phyloP scores from a whole-genome alignment of 306 rosid genomes.

The Cyamopsis tetragonoloba region DNA sequence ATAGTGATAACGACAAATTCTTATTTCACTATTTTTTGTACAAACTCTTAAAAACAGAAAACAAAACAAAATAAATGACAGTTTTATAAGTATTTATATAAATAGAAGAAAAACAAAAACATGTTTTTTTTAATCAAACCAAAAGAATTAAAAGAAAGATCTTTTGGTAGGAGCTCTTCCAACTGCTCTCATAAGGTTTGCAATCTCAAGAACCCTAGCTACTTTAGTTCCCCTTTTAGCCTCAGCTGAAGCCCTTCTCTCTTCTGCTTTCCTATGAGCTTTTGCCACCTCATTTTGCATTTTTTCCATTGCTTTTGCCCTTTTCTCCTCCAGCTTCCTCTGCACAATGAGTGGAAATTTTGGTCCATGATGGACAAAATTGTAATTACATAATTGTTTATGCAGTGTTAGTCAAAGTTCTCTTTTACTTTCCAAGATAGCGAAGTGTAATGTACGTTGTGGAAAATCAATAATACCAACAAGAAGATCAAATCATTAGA shows the following conservation, averaged over 20 bases:
- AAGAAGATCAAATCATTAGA: constrained; percentile 13
- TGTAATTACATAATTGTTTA: background rate
- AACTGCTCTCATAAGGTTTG: constrained; percentile 89
- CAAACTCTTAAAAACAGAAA: no score
- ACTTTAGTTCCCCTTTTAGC: constrained; percentile 90
- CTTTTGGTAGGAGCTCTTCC: constrained; percentile 87
- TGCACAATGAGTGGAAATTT: constrained; percentile 31
- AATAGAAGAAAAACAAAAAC: no score
- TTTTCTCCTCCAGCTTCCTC: constrained; percentile 94
- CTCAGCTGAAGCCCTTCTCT: constrained; percentile 87
- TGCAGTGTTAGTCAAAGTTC: background rate
- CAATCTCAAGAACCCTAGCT: constrained; percentile 70
- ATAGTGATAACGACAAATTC: no score
- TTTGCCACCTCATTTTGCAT: constrained; percentile 85
- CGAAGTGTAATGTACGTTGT: background rate
- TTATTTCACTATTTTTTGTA: no score
- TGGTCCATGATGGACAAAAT: background rate
- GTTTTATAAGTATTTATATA: no score
- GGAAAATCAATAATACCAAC: background rate
- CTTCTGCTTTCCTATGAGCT: constrained; percentile 84
- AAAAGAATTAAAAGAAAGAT: constrained; percentile 83
- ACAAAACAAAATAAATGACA: no score
- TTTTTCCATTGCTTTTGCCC: constrained; percentile 85
- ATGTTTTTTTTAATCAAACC: no score
- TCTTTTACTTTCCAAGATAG: background rate